A percentile compares a stretch with the other conserved stretches of the same genome.
Evolutionary conservation across 1,139 yeast species (phyloP).

Genomic region (Arxiozyma heterogenica): DNA sequence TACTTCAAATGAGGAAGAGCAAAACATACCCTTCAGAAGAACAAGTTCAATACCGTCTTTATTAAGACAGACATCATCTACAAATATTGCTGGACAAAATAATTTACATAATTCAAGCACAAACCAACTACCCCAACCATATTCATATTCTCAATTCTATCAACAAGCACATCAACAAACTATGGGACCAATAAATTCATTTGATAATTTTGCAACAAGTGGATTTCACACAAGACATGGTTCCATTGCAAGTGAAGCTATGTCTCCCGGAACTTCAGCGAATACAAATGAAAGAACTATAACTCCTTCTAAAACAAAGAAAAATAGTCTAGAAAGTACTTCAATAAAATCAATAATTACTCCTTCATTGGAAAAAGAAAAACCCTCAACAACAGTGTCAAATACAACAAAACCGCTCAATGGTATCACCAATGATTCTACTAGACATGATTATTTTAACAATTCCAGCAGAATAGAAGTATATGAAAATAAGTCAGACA

Average conservation of each 20-base stretch:
- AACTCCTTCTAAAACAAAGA: not conserved
- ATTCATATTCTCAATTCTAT: conserved; percentile 22
- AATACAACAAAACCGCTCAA: not conserved
- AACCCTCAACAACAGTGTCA: not conserved
- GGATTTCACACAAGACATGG: conserved; percentile 25
- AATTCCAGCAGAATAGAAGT: not conserved
- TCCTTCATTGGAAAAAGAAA: not conserved
- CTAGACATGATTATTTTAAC: not conserved
- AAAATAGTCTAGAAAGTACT: not conserved
- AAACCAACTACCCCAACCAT: conserved; percentile 11
- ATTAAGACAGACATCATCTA: conserved; percentile 15
- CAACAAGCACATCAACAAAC: conserved; percentile 13
- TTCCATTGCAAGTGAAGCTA: conserved; percentile 24
- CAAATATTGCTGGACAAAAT: conserved; percentile 13
- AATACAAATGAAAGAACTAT: not conserved
- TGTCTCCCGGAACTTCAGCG: conserved; percentile 21
- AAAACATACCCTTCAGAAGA: conserved; percentile 15
- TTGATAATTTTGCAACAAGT: conserved; percentile 19
- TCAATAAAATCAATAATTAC: too few relatives aligned
- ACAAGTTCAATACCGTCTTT: conserved; percentile 20
- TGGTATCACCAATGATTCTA: not conserved
- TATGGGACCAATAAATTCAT: conserved; percentile 12
- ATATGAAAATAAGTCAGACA: not conserved
- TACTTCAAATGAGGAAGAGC: conserved; percentile 11
- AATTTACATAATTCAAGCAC: conserved; percentile 17